A percentile compares a stretch with the other conserved stretches of the same genome.
These are phyloP conservation scores for Gigaspora rosea DNA, from an alignment of 192 early-diverging fungal species.

Conservation along the genomic window DNA sequence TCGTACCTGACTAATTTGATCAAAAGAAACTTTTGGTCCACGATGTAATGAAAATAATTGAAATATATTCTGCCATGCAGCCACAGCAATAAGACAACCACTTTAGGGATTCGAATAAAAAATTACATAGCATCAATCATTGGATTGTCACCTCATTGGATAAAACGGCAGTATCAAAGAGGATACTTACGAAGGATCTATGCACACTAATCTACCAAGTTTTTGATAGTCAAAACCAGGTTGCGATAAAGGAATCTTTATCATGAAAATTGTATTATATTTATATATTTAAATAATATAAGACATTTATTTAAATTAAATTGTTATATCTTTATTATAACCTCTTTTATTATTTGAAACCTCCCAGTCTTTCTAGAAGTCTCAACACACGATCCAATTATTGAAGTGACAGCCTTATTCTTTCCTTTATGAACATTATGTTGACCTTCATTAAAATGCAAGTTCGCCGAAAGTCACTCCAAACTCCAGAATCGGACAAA, in stretches of 20 bases:
- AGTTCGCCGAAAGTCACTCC: neutral
- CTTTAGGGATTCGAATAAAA: neutral
- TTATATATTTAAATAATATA: neutral
- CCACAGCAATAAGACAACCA: slow-evolving; percentile 4
- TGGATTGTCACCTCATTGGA: neutral
- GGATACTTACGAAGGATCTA: slow-evolving; percentile 14
- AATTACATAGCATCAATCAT: neutral
- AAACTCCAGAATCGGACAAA: slow-evolving; percentile 41
- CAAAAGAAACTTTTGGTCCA: neutral
- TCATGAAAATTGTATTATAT: neutral
- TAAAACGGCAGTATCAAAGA: neutral
- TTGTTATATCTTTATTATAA: neutral
- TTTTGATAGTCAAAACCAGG: slow-evolving; percentile 25
- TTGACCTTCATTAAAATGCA: neutral
- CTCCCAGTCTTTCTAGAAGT: neutral
- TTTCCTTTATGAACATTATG: neutral
- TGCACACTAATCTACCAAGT: neutral
- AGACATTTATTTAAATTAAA: neutral
- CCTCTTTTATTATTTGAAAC: slow-evolving; percentile 16
- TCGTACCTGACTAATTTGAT: slow-evolving; percentile 9
- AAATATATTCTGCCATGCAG: slow-evolving; percentile 27
- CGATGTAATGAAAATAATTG: neutral
- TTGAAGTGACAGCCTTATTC: neutral
- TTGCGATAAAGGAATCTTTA: neutral
- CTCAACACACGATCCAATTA: neutral